phyloP scores from a whole-genome alignment of 768 basidiomycete species.

The Pisolithus marmoratus region DNA sequence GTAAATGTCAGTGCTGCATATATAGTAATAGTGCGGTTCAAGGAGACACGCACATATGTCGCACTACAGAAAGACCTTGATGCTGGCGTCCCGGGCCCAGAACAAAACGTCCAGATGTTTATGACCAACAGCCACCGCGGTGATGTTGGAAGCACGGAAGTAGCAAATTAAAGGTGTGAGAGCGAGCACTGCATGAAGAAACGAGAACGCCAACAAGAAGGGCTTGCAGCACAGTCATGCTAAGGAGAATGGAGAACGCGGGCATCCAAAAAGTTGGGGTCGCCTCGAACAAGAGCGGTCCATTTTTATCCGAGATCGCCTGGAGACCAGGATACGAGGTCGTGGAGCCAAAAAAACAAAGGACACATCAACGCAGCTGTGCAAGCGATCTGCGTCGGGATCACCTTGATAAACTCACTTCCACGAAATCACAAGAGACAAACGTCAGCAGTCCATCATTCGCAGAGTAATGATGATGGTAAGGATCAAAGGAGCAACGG shows the following conservation, averaged over 20 bases:
- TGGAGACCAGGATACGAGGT: no score
- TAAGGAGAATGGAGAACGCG: constrained; percentile 3
- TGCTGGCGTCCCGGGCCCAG: constrained; percentile 46
- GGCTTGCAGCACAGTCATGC: constrained; percentile 16
- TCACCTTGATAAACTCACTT: constrained; percentile 16
- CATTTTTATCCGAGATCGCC: no score
- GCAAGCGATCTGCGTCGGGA: no score
- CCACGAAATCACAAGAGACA: constrained; percentile 21
- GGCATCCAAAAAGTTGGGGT: constrained; percentile 6
- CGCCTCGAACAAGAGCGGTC: no score
- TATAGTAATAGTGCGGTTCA: not conserved
- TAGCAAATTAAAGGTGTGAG: constrained; percentile 38
- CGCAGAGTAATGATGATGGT: not conserved
- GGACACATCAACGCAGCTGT: not conserved
- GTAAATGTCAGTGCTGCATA: not conserved
- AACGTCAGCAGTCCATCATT: constrained; percentile 4
- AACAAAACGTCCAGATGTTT: constrained; percentile 54
- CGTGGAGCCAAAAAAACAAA: constrained; percentile 14
- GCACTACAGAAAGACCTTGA: constrained; percentile 59
- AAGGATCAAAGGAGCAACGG: constrained; percentile 19
- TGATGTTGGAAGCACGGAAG: constrained; percentile 38
- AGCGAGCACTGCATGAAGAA: constrained; percentile 38
- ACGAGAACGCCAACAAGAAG: constrained; percentile 37
- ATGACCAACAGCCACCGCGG: constrained; percentile 44
- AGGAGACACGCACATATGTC: constrained; percentile 54